Percentiles rank a stretch among this genome's conserved stretches.
These are phyloP conservation scores for Candida glucosophila DNA, from an alignment of 1,139 yeast genomes.

Conservation along the genomic window DNA sequence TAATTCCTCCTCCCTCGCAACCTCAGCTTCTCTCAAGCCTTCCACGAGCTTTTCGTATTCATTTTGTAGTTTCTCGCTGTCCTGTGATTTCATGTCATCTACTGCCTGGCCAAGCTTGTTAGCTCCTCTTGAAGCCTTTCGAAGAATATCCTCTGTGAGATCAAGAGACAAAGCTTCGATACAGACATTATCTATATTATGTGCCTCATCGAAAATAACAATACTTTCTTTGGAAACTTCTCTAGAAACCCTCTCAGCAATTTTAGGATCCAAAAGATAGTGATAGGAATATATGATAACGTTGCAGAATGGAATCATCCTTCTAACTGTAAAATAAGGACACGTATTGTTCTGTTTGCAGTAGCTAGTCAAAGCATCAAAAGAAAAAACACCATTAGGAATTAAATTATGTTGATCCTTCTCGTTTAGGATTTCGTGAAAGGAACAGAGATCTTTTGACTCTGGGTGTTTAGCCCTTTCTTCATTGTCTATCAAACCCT, in stretches of 20 bases:
- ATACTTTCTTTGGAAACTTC: constrained; percentile 90
- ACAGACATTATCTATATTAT: constrained; percentile 96
- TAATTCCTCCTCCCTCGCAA: constrained; percentile 65
- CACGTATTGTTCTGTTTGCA: constrained; percentile 78
- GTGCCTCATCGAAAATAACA: constrained; percentile 96
- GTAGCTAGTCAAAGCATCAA: constrained; percentile 69
- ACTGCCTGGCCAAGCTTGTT: constrained; percentile 64
- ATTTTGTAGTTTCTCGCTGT: constrained; percentile 73
- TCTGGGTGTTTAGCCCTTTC: constrained; percentile 35
- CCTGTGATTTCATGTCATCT: constrained; percentile 74
- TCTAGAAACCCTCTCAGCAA: constrained; percentile 88
- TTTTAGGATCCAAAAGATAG: constrained; percentile 90
- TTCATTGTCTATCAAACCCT: constrained; percentile 45
- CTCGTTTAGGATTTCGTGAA: constrained; percentile 81
- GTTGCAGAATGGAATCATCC: constrained; percentile 95
- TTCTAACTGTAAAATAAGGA: constrained; percentile 94
- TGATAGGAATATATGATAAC: constrained; percentile 94
- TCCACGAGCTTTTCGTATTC: constrained; percentile 89
- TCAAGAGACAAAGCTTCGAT: constrained; percentile 91
- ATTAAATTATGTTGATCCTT: constrained; percentile 80
- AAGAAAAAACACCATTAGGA: constrained; percentile 91
- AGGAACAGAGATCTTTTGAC: constrained; percentile 47
- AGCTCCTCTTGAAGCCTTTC: constrained; percentile 59
- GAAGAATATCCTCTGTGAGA: constrained; percentile 38
- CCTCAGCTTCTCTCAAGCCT: constrained; percentile 75